Evolutionary conservation across 2,329 filamentous ascomycete species (phyloP).

Genomic region (Aspergillus pseudoviridinutans): DNA sequence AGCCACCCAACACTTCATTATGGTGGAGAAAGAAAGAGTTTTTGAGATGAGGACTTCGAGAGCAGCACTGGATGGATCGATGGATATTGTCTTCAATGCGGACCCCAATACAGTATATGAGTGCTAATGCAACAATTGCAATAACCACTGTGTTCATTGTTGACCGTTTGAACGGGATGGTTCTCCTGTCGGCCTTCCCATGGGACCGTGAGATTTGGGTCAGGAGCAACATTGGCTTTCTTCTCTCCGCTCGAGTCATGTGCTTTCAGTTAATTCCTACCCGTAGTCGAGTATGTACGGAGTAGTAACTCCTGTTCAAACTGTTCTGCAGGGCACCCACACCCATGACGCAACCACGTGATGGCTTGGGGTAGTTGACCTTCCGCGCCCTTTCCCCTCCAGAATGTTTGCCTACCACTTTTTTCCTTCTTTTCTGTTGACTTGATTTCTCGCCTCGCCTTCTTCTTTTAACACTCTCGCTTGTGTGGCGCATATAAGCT

Average conservation of each 20-base stretch:
- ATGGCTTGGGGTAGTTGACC: slow-evolving; percentile 23
- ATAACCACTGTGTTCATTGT: background rate
- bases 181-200: background rate
- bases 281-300: background rate
- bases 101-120: background rate
- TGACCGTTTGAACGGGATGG: background rate
- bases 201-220: background rate
- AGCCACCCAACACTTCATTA: background rate
- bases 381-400: slow-evolving; percentile 14
- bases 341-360: slow-evolving; percentile 37
- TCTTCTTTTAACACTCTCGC: slow-evolving; percentile 5
- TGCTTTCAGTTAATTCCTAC: background rate
- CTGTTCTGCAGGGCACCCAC: slow-evolving; percentile 21
- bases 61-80: background rate
- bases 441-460: slow-evolving; percentile 7
- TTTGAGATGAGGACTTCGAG: background rate
- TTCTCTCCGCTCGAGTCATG: background rate
- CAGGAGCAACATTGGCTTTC: background rate
- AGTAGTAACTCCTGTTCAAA: background rate
- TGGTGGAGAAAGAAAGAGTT: background rate
- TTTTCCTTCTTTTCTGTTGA: slow-evolving; percentile 1
- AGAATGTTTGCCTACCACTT: background rate
- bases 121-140: background rate
- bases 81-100: background rate
- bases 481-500: slow-evolving; percentile 5